phyloP scores from a whole-genome alignment of 805 yeast genomes.

The Metschnikowia shivogae region DNA sequence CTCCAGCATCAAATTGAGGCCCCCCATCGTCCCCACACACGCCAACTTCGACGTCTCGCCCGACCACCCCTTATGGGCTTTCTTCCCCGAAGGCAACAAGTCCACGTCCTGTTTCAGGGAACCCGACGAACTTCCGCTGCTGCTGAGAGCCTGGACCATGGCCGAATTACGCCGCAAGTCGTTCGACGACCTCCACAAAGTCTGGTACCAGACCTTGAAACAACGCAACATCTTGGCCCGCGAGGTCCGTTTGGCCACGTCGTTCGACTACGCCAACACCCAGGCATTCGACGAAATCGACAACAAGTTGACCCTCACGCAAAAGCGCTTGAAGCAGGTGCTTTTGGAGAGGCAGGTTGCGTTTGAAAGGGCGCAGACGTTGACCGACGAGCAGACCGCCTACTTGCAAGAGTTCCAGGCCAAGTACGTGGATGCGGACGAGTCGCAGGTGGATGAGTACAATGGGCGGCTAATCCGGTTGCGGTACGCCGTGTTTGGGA shows the following conservation, averaged over 20 bases:
- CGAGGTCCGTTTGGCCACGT: constrained; percentile 59
- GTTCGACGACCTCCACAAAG: constrained; percentile 83
- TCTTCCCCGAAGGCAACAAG: constrained; percentile 55
- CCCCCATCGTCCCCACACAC: constrained; percentile 83
- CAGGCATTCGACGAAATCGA: constrained; percentile 40
- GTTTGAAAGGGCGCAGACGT: constrained; percentile 52
- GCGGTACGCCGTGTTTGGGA: constrained; percentile 82
- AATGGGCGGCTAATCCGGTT: constrained; percentile 72
- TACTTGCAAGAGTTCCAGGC: constrained; percentile 56
- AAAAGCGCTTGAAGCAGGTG: constrained; percentile 71
- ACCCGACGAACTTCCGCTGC: constrained; percentile 46
- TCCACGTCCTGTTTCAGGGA: constrained; percentile 54
- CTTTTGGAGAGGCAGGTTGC: constrained; percentile 80
- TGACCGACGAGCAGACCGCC: constrained; percentile 39
- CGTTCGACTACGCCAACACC: constrained; percentile 24
- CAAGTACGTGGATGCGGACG: constrained; percentile 52
- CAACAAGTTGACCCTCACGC: constrained; percentile 32
- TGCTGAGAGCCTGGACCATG: constrained; percentile 79
- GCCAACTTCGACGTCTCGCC: constrained; percentile 68
- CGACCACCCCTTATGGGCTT: constrained; percentile 94
- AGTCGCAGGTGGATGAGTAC: constrained; percentile 50
- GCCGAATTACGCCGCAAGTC: constrained; percentile 87
- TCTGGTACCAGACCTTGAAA: constrained; percentile 85
- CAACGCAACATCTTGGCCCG: constrained; percentile 78
- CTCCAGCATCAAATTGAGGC: constrained; percentile 49